Conservation (phyloP, 2,329 filamentous ascomycete genomes). For the Aureobasidium vineae region DNA sequence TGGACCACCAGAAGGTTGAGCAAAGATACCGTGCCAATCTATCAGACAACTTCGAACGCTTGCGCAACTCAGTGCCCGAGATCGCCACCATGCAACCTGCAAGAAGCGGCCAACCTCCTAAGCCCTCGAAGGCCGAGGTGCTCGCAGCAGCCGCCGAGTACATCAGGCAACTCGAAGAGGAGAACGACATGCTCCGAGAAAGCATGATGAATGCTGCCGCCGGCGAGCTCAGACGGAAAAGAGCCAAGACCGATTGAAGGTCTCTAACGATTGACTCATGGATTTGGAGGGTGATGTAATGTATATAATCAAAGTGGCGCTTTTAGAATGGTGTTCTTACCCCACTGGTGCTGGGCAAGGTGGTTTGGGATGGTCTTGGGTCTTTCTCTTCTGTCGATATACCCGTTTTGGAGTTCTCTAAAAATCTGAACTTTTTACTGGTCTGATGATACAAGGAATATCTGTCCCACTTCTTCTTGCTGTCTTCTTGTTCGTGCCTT, state of each 20-base stretch:
- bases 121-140: slow-evolving; percentile 19
- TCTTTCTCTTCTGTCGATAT: background rate
- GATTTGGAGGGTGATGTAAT: background rate
- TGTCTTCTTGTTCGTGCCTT: background rate
- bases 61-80: slow-evolving; percentile 10
- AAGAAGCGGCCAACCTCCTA: slow-evolving; percentile 13
- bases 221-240: slow-evolving; percentile 2
- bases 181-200: slow-evolving; percentile 21
- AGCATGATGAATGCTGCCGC: slow-evolving; percentile 13
- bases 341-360: background rate
- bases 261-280: background rate
- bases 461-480: background rate
- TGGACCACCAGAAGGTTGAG: slow-evolving; percentile 18
- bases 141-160: slow-evolving; percentile 19
- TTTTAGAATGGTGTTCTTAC: background rate
- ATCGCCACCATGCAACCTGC: slow-evolving; percentile 15
- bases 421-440: background rate
- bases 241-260: slow-evolving; percentile 12
- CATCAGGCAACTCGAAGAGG: slow-evolving; percentile 22
- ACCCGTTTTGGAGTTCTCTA: slow-evolving; percentile 5
- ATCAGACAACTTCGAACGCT: background rate
- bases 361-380: background rate
- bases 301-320: slow-evolving; percentile 7
- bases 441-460: background rate
- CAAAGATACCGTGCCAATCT: slow-evolving; percentile 25